Conservation (phyloP, 805 yeast species). For the Kazachstania africana region DNA sequence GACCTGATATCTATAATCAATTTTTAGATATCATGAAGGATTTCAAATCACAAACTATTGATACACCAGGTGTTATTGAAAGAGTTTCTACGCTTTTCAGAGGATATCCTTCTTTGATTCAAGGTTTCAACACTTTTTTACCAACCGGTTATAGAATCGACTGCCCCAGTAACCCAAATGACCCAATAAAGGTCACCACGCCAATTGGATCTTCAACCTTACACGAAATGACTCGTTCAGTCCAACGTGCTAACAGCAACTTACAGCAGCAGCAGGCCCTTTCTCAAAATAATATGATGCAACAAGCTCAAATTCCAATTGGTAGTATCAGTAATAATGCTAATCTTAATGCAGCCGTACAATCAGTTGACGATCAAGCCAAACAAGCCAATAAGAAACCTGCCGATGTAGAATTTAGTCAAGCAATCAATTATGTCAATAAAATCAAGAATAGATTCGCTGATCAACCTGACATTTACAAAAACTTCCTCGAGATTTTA, state of each 20-base stretch:
- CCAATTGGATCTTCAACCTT: slow-evolving; percentile 62
- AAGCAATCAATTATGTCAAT: slow-evolving; percentile 92
- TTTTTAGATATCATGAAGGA: slow-evolving; percentile 98
- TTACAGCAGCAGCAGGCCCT: not conserved
- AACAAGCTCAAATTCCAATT: not conserved
- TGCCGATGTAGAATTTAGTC: slow-evolving; percentile 87
- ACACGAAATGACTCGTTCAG: too few species aligned
- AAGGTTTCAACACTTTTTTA: slow-evolving; percentile 93
- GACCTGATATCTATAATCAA: slow-evolving; percentile 92
- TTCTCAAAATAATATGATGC: not conserved
- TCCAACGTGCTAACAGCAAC: not conserved
- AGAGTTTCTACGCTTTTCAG: slow-evolving; percentile 82
- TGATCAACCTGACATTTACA: slow-evolving; percentile 89
- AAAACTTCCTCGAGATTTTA: slow-evolving; percentile 83
- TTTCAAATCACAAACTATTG: slow-evolving; percentile 89
- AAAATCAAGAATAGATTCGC: slow-evolving; percentile 91
- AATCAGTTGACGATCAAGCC: not conserved
- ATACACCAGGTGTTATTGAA: slow-evolving; percentile 97
- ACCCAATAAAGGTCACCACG: slow-evolving; percentile 89
- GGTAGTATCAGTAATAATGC: not conserved
- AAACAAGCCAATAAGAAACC: slow-evolving; percentile 13
- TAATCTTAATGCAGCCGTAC: not conserved
- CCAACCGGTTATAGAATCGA: slow-evolving; percentile 95
- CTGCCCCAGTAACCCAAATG: slow-evolving; percentile 79
- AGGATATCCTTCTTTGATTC: slow-evolving; percentile 88